Evolutionary conservation across 2,329 filamentous ascomycete genomes (phyloP), one percentile per base, ranked within the genome.

Genomic region (Esteya vermicola): DNA sequence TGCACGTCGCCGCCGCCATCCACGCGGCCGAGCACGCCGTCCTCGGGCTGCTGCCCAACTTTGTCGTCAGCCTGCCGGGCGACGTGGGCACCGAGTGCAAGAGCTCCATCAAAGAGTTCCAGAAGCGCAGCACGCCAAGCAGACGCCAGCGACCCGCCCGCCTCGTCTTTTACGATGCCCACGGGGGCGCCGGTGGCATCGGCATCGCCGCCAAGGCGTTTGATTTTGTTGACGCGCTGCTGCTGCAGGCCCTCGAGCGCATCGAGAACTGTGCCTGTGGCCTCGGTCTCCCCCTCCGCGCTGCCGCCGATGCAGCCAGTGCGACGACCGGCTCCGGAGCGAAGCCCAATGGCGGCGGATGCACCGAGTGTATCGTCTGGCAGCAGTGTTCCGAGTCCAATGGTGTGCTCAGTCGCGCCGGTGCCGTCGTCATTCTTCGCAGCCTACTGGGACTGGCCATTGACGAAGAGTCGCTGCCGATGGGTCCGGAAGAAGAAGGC

Each of bases 71-170:
- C 49, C 80, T 88, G 63, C 86, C 88, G 0, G 88, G 85, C 21
- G 91, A 96, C 50, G 85, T 98, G 13, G 75, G 85, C 32, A 96
- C 91, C 0, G 91, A 96, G 59, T 96, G 91, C 59, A 96, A 96
- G 63, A 75, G 80, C 43, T 78, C 80, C 3, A 65, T 82, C 44
- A 96, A 96, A 57, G 89, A 96, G 58, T 85, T 95, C 46, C 76
- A 84, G 1, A 75, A 75, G 49, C 39, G 39, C 13, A n/a, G n/a
- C n/a, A n/a, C n/a, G n/a, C 39, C 25, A 23, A 67, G 39, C 75
- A 81, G 51, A 78, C 75, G 1, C 62, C 64, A 88, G 23, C 70
- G 91, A 4, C 91, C 89, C 0, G 91, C 86, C 0, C 67, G 91
- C 1, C 61, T 98, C 36, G 94, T 85, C 0, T 94, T 98, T 52